phyloP scores from a whole-genome alignment of 306 rosid species.

The Geum urbanum region DNA sequence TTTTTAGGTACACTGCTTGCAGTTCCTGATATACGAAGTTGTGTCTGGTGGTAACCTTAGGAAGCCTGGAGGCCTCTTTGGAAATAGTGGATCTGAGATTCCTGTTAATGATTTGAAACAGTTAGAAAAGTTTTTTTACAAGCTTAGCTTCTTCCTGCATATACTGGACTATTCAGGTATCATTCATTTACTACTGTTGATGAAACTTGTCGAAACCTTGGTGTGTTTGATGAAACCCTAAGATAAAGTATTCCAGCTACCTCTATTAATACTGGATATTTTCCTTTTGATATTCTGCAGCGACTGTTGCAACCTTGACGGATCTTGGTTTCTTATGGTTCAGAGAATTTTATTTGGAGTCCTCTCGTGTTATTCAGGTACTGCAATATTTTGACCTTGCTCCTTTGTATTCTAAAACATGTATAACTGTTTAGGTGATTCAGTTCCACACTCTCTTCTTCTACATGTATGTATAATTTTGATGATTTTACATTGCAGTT shows the following conservation, averaged over 20 bases:
- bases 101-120: constrained; percentile 88
- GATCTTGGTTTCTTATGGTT: constrained; percentile 99
- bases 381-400: neutral
- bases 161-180: constrained; percentile 89
- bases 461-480: constrained; percentile 6
- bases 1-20: constrained; percentile 90
- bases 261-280: constrained; percentile 6
- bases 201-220: neutral
- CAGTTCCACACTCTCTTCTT: neutral
- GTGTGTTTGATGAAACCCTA: neutral
- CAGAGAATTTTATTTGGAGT: constrained; percentile 91
- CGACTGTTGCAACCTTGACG: constrained; percentile 70
- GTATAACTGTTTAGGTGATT: neutral
- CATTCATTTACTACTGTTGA: constrained; percentile 1
- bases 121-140: constrained; percentile 88
- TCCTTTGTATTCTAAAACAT: neutral
- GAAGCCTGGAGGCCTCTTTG: constrained; percentile 98
- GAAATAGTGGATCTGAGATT: constrained; percentile 91
- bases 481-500: constrained; percentile 49
- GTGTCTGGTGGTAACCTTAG: constrained; percentile 98
- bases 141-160: constrained; percentile 92
- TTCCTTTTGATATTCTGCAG: constrained; percentile 44
- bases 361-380: constrained; percentile 99
- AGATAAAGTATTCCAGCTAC: neutral
- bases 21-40: constrained; percentile 90